Evolutionary conservation across 2,329 filamentous ascomycete species (phyloP), one percentile per base, ranked within the genome.

Genomic region (Karstenula rhodostoma): DNA sequence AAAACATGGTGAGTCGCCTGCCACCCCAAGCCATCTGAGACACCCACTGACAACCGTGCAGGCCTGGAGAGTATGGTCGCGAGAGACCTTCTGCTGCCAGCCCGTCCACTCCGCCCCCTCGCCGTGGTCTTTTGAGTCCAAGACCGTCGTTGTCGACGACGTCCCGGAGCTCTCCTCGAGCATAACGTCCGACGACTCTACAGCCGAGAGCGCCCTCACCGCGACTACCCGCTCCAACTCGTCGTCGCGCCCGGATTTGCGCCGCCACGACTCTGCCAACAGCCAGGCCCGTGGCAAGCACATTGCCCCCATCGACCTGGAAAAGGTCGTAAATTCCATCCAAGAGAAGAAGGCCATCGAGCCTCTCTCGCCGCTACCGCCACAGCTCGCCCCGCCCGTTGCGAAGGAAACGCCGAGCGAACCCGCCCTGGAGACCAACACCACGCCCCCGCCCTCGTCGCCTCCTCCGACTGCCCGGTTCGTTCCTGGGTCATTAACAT

Each of bases 271-370:
- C 75, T 94, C 90, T 12, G 89, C 84, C 71, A 86, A 73, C 75
- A 85, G 86, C 77, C 86, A 91, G 61, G 91, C 89, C 74, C 87
- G 90, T 65, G 89, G 89, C 66, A 90, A 92, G 73, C 94, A 97
- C 80, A 94, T 97, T 68, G 96, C 93, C n/a, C 93, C 94, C 7
- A 87, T 92, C 72, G 92, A 95, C 70, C 85, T 98, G 32, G 93
- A 97, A 79, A 96, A 96, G 82, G 96, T 98, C 87, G 92, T 97
- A 44, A 88, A 91, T 58, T 93, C 90, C 42, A 97, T 97, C 75
- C 92, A 96, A 78, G 90, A 95, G 79, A 93, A 92, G 79, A 88
- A 89, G 77, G 85, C 85, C 48, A 83, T 94, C 23, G 83, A 86
- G 71, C 86, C 86, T 4, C 77, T 87, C 40, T 80, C 84, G 51